These are phyloP conservation scores for Paecilomyces sp. DNA, from an alignment of 2,329 filamentous ascomycete species.

Conservation along the genomic window DNA sequence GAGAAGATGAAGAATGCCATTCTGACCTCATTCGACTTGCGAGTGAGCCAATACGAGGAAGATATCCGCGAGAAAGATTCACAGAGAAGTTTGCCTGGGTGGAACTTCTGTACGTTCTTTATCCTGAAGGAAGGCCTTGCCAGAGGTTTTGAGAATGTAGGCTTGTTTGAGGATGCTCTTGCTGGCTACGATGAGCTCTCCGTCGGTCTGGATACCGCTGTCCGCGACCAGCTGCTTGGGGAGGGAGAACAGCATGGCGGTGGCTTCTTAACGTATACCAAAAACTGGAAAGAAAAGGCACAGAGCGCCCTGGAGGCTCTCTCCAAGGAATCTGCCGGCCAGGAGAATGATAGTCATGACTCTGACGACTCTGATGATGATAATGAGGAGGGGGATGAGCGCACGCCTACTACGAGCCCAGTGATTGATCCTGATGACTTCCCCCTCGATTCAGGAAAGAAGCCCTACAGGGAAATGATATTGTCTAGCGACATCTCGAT, in stretches of 20 bases:
- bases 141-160: conserved; percentile 90
- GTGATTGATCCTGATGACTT: conserved; percentile 25
- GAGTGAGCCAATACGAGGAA: conserved; percentile 91
- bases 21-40: conserved; percentile 78
- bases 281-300: conserved; percentile 60
- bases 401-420: conserved; percentile 14
- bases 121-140: conserved; percentile 94
- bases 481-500: conserved; percentile 90
- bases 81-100: conserved; percentile 79
- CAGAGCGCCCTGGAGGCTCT: conserved; percentile 44
- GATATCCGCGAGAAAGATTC: conserved; percentile 92
- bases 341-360: conserved; percentile 6
- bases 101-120: conserved; percentile 99
- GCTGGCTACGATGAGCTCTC: conserved; percentile 93
- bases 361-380: conserved; percentile 20
- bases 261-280: conserved; percentile 63
- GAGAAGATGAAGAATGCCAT: conserved; percentile 82
- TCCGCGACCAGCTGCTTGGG: conserved; percentile 63
- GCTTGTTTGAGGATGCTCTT: conserved; percentile 88
- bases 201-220: conserved; percentile 73
- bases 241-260: conserved; percentile 61
- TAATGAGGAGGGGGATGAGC: conserved; percentile 18
- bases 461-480: conserved; percentile 86
- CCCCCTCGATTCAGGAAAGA: conserved; percentile 52
- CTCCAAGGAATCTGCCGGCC: conserved; percentile 1